Base-by-base conservation (phyloP, 2,329 filamentous ascomycete genomes). In the Pseudogymnoascus sp. region DNA sequence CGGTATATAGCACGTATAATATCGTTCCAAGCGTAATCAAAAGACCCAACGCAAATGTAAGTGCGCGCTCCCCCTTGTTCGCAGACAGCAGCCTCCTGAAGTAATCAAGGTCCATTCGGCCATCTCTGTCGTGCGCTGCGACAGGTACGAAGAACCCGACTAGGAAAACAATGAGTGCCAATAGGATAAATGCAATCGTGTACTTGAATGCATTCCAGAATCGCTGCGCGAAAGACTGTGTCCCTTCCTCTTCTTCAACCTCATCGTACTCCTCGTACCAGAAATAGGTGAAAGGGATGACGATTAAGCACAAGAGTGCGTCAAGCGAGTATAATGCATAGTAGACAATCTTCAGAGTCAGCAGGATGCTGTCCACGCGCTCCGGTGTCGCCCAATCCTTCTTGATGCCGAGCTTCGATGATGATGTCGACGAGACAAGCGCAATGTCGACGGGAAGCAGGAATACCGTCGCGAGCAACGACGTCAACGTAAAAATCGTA, bases 191-290 rank as follows among this genome's bases (percentile, higher is more conserved):
- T 65, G 86, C 88, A 60, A 92, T 77, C 0, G 94, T 97, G 77
- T 97, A 97, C 77, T 95, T 96, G 73, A 90, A 79, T 3, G 94
- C 91, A n/a, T 87, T 87, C 83, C 87, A 88, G 65, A 97, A 82
- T 62, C 91, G 84, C 71, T 85, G 83, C 5, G 80, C 82, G 64
- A 88, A 75, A 1, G 89, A 88, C 73, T 92, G 87, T 31, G 84
- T 85, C 33, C 91, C 90, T 65, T 90, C 84, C 70, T 96, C 90
- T 35, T 88, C 83, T 65, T 92, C 92, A 18, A 93, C 87, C 76
- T 97, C 92, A 71, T 97, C 93, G 68, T 96, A 96, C 75, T 97
- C 94, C 75, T 99, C 94, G 72, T 96, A 94, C 86, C 89, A 97
- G 75, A 99, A 99, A 78, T 99, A 99, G 59, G 92, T 89, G 73